Percentiles rank a stretch among this genome's conserved stretches.
Conservation (phyloP, 1,139 yeast genomes). For the Zhuliangozyma parablackwelliae region DNA sequence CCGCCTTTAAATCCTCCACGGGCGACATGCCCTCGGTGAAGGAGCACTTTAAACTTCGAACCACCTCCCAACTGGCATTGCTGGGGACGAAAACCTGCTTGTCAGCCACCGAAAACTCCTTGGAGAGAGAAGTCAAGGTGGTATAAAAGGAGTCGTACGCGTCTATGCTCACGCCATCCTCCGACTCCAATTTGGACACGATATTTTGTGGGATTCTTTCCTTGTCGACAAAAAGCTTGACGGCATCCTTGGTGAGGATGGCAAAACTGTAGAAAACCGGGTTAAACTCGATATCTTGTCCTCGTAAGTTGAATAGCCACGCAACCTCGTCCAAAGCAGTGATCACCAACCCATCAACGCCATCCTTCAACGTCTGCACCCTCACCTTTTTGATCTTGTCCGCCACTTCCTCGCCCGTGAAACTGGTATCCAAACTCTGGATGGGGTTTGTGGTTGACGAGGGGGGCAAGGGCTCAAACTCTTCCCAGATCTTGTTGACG, state of each 20-base stretch:
- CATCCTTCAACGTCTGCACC: constrained; percentile 35
- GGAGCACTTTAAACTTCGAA: constrained; percentile 44
- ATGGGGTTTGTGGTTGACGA: constrained; percentile 29
- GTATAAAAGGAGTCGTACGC: constrained; percentile 57
- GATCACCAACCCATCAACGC: constrained; percentile 49
- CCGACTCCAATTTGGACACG: constrained; percentile 22
- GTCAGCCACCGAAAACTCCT: constrained; percentile 33
- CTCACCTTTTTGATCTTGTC: constrained; percentile 46
- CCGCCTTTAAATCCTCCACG: constrained; percentile 69
- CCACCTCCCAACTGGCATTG: constrained; percentile 78
- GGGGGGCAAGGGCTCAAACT: constrained; percentile 48
- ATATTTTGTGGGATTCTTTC: constrained; percentile 29
- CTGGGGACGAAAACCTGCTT: constrained; percentile 57
- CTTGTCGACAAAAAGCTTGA: constrained; percentile 49
- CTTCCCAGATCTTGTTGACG: constrained; percentile 71
- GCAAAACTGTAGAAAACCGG: constrained; percentile 89
- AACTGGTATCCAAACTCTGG: constrained; percentile 39
- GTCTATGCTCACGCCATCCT: constrained; percentile 42
- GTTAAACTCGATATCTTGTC: constrained; percentile 71
- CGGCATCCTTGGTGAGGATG: constrained; percentile 46
- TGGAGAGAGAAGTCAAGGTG: constrained; percentile 41
- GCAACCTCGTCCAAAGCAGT: constrained; percentile 84
- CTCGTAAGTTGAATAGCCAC: constrained; percentile 87
- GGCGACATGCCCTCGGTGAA: constrained; percentile 53
- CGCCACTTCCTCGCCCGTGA: constrained; percentile 44